A percentile compares a stretch with the other conserved stretches of the same genome.
Conservation (phyloP, 1,284 basidiomycete genomes). For the Filobasidium uniguttulatum region DNA sequence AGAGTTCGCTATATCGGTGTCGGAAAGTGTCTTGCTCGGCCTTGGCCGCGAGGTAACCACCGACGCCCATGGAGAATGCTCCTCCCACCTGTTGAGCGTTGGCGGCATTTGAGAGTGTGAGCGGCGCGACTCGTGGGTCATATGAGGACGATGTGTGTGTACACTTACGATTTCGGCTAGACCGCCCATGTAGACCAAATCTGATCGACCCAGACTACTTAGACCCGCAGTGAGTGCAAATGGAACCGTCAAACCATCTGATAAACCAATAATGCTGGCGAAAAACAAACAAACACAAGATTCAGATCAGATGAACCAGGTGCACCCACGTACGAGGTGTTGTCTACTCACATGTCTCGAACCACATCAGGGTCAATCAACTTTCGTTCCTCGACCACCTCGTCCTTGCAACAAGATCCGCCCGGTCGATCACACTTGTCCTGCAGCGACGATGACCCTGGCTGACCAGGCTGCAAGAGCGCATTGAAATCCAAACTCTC, state of each 20-base stretch:
- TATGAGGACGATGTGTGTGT: background rate
- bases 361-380: constrained; percentile 38
- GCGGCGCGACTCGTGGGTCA: background rate
- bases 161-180: constrained; percentile 59
- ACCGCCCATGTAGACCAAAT: constrained; percentile 78
- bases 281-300: background rate
- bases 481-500: background rate
- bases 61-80: constrained; percentile 91
- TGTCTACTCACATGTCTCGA: constrained; percentile 34
- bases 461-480: background rate
- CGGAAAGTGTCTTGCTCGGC: constrained; percentile 83
- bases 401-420: constrained; percentile 27
- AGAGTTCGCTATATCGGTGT: constrained; percentile 60
- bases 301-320: background rate
- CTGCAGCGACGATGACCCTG: constrained; percentile 1
- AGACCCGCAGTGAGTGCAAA: constrained; percentile 74
- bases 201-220: constrained; percentile 75
- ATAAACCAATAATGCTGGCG: constrained; percentile 75
- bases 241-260: constrained; percentile 89
- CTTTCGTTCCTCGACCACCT: constrained; percentile 37
- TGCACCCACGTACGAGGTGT: background rate
- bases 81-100: constrained; percentile 48
- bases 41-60: constrained; percentile 91
- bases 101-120: background rate
- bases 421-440: constrained; percentile 14